Evolutionary conservation across 164 flowering plant genomes (phyloP).

Genomic region (Brasenia schreberi): DNA sequence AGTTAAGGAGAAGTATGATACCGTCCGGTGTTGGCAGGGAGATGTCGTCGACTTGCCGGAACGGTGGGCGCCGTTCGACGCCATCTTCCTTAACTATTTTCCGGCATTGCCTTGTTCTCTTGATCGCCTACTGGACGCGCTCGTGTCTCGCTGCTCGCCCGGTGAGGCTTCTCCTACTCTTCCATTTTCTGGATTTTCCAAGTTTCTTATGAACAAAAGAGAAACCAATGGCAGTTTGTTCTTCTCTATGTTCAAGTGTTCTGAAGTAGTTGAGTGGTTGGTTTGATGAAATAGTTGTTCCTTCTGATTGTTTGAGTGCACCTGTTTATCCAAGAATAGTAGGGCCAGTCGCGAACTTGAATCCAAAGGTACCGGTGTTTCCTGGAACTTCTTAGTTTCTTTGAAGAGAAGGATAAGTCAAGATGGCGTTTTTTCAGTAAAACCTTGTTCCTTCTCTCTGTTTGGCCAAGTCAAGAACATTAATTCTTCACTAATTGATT

Average conservation of each 20-base stretch:
- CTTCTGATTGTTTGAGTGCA: too few species aligned
- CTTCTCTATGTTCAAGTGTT: not conserved
- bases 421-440: too few species aligned
- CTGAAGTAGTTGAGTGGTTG: not conserved
- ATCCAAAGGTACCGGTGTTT: too few species aligned
- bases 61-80: constrained; percentile 76
- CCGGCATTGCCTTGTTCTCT: constrained; percentile 67
- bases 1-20: constrained; percentile 66
- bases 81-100: constrained; percentile 58
- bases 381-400: too few species aligned
- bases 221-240: not conserved
- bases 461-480: too few species aligned
- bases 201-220: not conserved
- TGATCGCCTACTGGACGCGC: constrained; percentile 32
- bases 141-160: constrained; percentile 39
- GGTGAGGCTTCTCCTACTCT: constrained; percentile 24
- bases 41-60: constrained; percentile 58
- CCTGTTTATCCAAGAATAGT: too few species aligned
- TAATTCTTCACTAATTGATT: not conserved
- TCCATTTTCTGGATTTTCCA: not conserved
- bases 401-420: too few species aligned
- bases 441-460: too few species aligned
- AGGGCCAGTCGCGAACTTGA: too few species aligned
- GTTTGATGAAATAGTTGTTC: too few species aligned
- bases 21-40: constrained; percentile 88